Conservation (phyloP, 176 grass and related monocot species). For the Ensete ventricosum region DNA sequence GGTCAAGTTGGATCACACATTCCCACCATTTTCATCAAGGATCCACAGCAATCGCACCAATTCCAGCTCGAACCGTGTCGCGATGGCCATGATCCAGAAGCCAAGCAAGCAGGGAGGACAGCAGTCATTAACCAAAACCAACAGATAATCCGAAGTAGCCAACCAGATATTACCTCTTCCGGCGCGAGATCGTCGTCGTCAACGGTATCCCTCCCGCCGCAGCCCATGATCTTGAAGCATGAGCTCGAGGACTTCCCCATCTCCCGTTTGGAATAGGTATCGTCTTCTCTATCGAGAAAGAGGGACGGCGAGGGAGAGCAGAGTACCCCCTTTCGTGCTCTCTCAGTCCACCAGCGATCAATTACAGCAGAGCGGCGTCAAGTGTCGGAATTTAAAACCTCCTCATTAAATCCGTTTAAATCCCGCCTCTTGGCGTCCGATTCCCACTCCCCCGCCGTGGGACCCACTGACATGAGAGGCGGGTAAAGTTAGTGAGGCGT, state of each 20-base stretch:
- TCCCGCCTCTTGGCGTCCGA: background rate
- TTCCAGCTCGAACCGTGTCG: background rate
- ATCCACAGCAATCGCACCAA: background rate
- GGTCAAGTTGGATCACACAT: background rate
- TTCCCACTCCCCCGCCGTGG: too few species aligned
- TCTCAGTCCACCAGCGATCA: too few species aligned
- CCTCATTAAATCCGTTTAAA: slow-evolving; percentile 2
- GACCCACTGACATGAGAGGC: too few species aligned
- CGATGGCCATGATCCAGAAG: background rate
- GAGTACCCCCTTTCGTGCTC: too few species aligned
- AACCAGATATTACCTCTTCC: background rate
- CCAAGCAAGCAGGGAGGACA: background rate
- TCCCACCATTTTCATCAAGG: background rate
- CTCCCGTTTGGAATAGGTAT: background rate
- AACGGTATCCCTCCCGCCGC: background rate
- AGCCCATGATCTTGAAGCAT: slow-evolving; percentile 15
- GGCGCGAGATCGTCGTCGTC: background rate
- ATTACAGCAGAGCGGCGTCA: too few species aligned
- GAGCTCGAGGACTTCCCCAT: slow-evolving; percentile 10
- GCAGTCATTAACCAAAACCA: background rate
- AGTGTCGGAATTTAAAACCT: background rate
- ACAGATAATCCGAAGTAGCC: background rate
- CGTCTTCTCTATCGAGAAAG: too few species aligned
- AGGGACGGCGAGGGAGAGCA: too few species aligned
- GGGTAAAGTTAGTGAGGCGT: too few species aligned